A percentile compares a stretch with the other conserved stretches of the same genome.
Conservation (phyloP, 1,284 basidiomycete genomes). For the Trichosporon ovoides region DNA sequence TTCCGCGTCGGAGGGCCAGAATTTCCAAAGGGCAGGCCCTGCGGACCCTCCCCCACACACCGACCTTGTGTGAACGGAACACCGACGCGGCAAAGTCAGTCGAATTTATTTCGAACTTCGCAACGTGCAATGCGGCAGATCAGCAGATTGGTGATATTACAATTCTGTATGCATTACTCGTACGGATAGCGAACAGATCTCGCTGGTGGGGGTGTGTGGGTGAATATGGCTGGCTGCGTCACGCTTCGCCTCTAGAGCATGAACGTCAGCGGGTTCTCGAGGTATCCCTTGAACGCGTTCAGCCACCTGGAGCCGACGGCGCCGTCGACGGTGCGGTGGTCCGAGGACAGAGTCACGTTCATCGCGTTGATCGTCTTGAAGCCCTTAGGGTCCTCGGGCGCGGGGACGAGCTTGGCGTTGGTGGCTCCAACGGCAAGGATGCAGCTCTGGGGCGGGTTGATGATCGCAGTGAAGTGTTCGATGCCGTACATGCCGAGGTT, state of each 20-base stretch:
- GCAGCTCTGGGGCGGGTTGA: slow-evolving; percentile 97
- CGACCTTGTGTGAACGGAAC: not conserved
- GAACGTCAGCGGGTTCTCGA: slow-evolving; percentile 93
- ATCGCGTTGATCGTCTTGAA: slow-evolving; percentile 89
- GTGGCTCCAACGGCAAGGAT: slow-evolving; percentile 93
- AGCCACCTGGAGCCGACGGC: slow-evolving; percentile 87
- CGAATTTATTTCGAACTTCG: not conserved
- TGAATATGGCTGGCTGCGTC: not conserved
- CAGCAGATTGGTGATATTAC: not conserved
- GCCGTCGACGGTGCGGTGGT: slow-evolving; percentile 93
- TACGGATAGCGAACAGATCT: not conserved
- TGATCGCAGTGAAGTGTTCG: slow-evolving; percentile 95
- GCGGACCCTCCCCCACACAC: not conserved
- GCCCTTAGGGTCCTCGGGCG: slow-evolving; percentile 75
- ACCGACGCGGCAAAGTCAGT: not conserved
- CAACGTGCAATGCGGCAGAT: not conserved
- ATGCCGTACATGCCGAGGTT: slow-evolving; percentile 99
- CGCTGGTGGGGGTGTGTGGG: not conserved
- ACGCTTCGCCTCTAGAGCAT: slow-evolving; percentile 63
- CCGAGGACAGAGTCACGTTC: slow-evolving; percentile 93
- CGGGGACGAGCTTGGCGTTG: slow-evolving; percentile 78
- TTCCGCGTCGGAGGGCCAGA: not conserved
- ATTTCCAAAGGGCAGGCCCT: not conserved
- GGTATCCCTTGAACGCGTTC: slow-evolving; percentile 89
- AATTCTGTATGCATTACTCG: slow-evolving; percentile 3